phyloP scores from a whole-genome alignment of 108 stramenopile genomes.

The Fistulifera pelliculosa region DNA sequence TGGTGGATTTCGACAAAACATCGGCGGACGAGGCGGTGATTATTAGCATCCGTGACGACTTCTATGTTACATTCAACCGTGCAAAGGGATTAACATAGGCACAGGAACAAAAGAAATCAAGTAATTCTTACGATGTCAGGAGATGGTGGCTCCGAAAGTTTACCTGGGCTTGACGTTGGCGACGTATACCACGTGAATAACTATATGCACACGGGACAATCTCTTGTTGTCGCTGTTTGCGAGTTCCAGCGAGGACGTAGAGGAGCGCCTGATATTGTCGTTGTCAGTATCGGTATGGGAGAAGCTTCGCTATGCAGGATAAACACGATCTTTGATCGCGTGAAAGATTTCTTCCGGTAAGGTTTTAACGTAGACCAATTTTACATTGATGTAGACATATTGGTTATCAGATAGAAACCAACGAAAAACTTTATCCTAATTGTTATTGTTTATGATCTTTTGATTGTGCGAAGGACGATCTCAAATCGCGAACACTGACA shows the following conservation, averaged over 20 bases:
- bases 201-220: not conserved
- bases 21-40: not conserved
- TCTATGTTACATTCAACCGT: conserved; percentile 28
- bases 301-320: too few species aligned
- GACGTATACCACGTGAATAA: not conserved
- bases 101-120: conserved; percentile 26
- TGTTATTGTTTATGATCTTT: too few species aligned
- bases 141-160: not conserved
- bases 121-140: conserved; percentile 12
- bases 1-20: conserved; percentile 5
- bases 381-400: too few species aligned
- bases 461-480: too few species aligned
- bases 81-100: conserved; percentile 21
- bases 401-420: too few species aligned
- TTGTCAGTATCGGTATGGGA: conserved; percentile 1
- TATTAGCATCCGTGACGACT: conserved; percentile 1
- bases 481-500: too few species aligned
- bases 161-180: not conserved
- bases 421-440: too few species aligned
- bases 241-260: not conserved
- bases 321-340: too few species aligned
- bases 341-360: too few species aligned
- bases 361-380: too few species aligned
- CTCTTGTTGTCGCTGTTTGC: not conserved
- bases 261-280: not conserved